phyloP scores from a whole-genome alignment of 306 rosid genomes.

The Crotalaria pallida region DNA sequence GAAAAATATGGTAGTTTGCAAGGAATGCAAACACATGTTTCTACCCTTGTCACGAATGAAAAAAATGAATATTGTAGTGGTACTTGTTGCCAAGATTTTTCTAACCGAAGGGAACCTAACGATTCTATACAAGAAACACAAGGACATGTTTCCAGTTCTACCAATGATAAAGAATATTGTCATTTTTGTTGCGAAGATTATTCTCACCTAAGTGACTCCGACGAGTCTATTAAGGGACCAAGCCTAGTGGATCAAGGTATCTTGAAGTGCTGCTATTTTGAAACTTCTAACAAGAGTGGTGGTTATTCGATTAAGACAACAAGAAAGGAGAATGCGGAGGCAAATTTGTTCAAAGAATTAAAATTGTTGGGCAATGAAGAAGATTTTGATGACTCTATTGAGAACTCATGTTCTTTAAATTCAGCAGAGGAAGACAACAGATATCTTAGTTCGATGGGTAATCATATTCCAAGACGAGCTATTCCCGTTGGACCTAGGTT shows the following conservation, averaged over 20 bases:
- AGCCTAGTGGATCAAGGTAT: background rate
- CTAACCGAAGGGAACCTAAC: no score
- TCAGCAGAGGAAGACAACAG: background rate
- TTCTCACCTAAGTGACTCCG: background rate
- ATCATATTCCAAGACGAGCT: background rate
- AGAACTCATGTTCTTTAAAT: background rate
- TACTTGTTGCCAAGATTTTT: background rate
- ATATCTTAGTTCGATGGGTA: no score
- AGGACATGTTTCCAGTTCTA: no score
- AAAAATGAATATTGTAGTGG: background rate
- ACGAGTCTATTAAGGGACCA: background rate
- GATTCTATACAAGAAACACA: no score
- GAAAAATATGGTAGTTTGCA: background rate
- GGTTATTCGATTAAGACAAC: background rate
- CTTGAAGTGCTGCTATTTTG: background rate
- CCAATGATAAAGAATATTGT: no score
- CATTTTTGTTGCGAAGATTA: no score
- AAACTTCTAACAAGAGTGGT: background rate
- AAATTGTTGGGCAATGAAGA: background rate
- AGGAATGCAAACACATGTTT: background rate
- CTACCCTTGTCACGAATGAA: background rate
- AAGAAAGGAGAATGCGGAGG: background rate
- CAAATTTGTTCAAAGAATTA: background rate
- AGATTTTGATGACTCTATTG: background rate
- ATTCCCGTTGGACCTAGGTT: constrained; percentile 45